Conservation (phyloP, 352 stramenopile genomes). For the Phytophthora pistaciae region DNA sequence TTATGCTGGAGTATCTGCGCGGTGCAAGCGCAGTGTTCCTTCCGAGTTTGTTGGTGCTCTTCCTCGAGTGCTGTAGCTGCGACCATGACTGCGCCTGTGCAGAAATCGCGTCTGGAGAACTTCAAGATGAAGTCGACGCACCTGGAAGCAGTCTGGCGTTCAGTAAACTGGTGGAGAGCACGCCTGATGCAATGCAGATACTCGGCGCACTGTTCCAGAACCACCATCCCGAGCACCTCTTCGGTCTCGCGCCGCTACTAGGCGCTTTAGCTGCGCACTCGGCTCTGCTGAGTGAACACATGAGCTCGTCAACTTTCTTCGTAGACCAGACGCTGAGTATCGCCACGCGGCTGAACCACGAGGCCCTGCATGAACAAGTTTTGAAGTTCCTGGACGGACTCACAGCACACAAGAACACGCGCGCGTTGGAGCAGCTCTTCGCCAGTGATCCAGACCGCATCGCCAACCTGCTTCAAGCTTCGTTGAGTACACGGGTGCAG, state of each 20-base stretch:
- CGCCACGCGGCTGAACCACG: conserved; percentile 46
- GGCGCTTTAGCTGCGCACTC: conserved; percentile 49
- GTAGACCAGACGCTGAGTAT: conserved; percentile 49
- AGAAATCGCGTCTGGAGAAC: background rate
- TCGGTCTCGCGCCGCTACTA: conserved; percentile 56
- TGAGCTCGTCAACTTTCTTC: conserved; percentile 44
- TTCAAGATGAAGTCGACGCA: conserved; percentile 1
- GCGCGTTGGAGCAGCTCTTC: conserved; percentile 55
- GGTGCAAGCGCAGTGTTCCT: conserved; percentile 41
- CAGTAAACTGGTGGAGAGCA: conserved; percentile 43
- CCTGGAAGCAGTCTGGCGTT: conserved; percentile 36
- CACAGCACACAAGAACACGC: conserved; percentile 57
- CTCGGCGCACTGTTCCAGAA: conserved; percentile 52
- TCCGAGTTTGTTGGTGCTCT: conserved; percentile 44
- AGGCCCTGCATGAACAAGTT: conserved; percentile 51
- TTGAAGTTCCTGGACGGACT: conserved; percentile 60
- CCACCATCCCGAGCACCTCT: conserved; percentile 47
- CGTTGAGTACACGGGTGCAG: conserved; percentile 37
- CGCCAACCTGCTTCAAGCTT: conserved; percentile 60
- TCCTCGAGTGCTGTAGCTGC: conserved; percentile 49
- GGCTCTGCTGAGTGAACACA: conserved; percentile 25
- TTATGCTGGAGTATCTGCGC: conserved; percentile 44
- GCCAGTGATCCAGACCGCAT: conserved; percentile 58
- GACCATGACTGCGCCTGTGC: conserved; percentile 16
- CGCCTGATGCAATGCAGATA: conserved; percentile 29